Evolutionary conservation across 2,329 filamentous ascomycete genomes (phyloP).

Genomic region (Verticillium tricorpus): DNA sequence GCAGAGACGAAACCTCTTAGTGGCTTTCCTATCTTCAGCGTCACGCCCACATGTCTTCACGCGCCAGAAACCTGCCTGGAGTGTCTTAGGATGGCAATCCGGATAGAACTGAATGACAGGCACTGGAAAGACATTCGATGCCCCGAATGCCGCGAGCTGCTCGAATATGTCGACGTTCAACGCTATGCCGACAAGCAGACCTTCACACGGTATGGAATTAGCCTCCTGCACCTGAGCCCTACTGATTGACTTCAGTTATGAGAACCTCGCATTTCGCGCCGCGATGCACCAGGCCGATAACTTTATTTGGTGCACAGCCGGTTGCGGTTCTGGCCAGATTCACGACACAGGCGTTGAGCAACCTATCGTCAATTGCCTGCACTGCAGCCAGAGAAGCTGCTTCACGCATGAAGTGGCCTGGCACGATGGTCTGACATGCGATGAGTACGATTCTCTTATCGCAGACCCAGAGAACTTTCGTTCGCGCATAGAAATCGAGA

Average conservation of each 20-base stretch:
- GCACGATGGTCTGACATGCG: slow-evolving; percentile 36
- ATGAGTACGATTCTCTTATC: slow-evolving; percentile 35
- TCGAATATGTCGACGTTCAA: slow-evolving; percentile 41
- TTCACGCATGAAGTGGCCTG: slow-evolving; percentile 35
- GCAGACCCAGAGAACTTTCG: slow-evolving; percentile 33
- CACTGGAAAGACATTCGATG: slow-evolving; percentile 45
- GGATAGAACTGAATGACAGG: slow-evolving; percentile 25
- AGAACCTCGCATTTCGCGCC: slow-evolving; percentile 35
- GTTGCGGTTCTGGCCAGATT: slow-evolving; percentile 48
- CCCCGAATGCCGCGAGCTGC: slow-evolving; percentile 40
- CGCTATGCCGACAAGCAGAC: slow-evolving; percentile 36
- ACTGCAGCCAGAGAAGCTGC: slow-evolving; percentile 35
- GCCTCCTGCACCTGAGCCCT: not conserved
- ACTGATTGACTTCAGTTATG: slow-evolving; percentile 22
- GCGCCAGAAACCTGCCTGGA: slow-evolving; percentile 26
- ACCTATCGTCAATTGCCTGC: slow-evolving; percentile 36
- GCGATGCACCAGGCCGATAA: slow-evolving; percentile 36
- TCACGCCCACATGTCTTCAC: slow-evolving; percentile 17
- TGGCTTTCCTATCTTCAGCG: slow-evolving; percentile 25
- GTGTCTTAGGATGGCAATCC: slow-evolving; percentile 29
- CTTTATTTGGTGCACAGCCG: slow-evolving; percentile 50
- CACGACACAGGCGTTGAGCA: slow-evolving; percentile 34
- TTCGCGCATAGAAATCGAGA: slow-evolving; percentile 32
- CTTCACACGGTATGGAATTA: slow-evolving; percentile 24
- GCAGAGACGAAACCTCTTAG: slow-evolving; percentile 22